These are phyloP conservation scores for Sordaria brevicollis DNA, from an alignment of 495 filamentous ascomycete species.

Conservation along the genomic window DNA sequence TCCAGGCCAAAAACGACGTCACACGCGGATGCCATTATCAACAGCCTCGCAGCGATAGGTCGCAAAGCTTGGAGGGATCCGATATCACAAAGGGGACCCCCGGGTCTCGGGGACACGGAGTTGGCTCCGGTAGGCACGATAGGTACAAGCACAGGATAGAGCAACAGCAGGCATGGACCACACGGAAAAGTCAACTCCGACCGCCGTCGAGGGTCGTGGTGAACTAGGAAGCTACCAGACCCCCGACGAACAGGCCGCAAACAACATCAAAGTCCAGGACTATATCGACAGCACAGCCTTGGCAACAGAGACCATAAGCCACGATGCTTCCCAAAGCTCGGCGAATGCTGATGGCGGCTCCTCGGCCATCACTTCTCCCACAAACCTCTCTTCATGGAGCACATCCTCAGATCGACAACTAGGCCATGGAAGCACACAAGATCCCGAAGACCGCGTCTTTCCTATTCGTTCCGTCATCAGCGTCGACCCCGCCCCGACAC, in stretches of 20 bases:
- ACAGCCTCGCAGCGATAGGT: neutral
- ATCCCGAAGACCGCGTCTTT: slow-evolving; percentile 58
- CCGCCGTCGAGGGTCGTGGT: neutral
- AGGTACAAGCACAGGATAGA: neutral
- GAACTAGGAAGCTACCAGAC: neutral
- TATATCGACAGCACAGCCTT: neutral
- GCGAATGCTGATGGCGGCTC: neutral
- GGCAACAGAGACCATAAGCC: neutral
- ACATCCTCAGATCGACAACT: slow-evolving; percentile 14
- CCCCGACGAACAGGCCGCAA: neutral
- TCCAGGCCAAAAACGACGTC: neutral
- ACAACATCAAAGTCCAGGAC: neutral
- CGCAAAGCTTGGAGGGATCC: neutral
- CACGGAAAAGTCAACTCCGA: neutral
- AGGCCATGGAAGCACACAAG: slow-evolving; percentile 16
- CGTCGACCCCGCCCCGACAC: slow-evolving; percentile 42
- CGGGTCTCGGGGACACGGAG: neutral
- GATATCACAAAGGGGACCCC: neutral
- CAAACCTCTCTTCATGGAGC: slow-evolving; percentile 17
- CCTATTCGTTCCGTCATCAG: slow-evolving; percentile 76
- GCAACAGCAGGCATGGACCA: neutral
- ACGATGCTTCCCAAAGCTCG: neutral
- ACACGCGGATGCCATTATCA: neutral
- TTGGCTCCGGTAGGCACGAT: neutral
- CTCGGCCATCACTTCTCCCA: slow-evolving; percentile 5